Base-by-base conservation (phyloP, 1,139 yeast species). In the Pichia sp. region DNA sequence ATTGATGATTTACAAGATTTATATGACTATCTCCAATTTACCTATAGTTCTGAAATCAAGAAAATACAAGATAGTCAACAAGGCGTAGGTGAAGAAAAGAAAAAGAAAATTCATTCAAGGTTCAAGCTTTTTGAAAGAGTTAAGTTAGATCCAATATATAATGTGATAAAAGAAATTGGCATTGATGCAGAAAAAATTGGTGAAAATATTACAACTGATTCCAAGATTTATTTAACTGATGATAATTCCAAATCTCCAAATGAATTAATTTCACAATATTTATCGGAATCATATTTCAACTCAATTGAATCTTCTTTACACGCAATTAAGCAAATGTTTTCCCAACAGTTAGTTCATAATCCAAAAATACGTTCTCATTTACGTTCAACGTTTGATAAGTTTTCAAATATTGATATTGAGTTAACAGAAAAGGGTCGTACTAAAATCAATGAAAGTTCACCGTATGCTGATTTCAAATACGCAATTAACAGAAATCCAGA, bases 381-480 rank as follows among this genome's bases (percentile, higher is more conserved):
- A 47, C 80, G 98, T 65, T 68, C 75, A 9, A 79, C 82, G 24
- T 86, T 80, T 63, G 78, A 80, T 63, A 73, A 75, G 39, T 80
- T 76, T 59, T 88, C 95, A 16, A 74, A 77, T 25, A 76, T 90
- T 22, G 84, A 85, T 62, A 83, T 90, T 23, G 77, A 79, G 16
- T 69, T 90, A 38, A 90, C 97, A 0, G 95, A 89, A 55, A 89
- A 87, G 67, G 99, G 99, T 53, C 79, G 79, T 59, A 72, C 79
- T 43, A 80, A 84, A 55, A 92, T 92, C 54, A 95, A 85, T 56
- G 81, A 78, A 49, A 82, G 82, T 53, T 83, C 92, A 54, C 85
- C 92, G 1, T 90, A 82, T 60, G 88, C 85, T 52, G 96, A 88
- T 60, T 83, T 94, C 68, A 94, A 92, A 64, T 94, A 92, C 65